Evolutionary conservation across 2,329 filamentous ascomycete genomes (phyloP), one percentile per base, ranked within the genome.

Genomic region (Cladophialophora psammophila): DNA sequence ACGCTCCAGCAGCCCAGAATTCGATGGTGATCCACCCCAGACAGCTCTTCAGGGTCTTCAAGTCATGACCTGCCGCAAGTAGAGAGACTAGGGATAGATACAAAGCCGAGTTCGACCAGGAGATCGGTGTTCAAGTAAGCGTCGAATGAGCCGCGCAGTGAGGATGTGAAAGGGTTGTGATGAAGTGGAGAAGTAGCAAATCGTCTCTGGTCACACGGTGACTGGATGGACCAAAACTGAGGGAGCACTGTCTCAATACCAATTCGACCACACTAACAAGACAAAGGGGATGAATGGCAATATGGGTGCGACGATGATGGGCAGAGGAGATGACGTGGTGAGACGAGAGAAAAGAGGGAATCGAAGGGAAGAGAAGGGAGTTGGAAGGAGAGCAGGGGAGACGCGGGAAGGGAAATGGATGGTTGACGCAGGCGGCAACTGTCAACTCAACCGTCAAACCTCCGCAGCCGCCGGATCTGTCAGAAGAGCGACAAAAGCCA

Each of bases 41-140:
- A 50, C 56, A 55, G 32, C 35, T 56, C 60, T 59, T 50, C 57
- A 34, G 60, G 53, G 42, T 36, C 53, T 53, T 65, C 55, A 52
- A 38, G 15, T 60, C 60, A 63, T 63, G 54, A 34, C 31, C 20
- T 56, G 60, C 50, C 35, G 40, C 38, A 54, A 34, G 26, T 12
- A 26, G 10, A 36, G 34, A 53, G 45, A 34, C 5, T 15, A 50
- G 26, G 57, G 20, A 35, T 52, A 50, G 45, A 18, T 12, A 50
- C 45, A 50, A 20, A 26, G 20, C 18, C 45, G 20, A 26, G 45
- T 50, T 26, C 18, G 45, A 9, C 13, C 20, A 31, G 45, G 20
- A 18, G 20, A 50, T 50, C 18, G 45, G 12, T 26, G 45, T 50
- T 10, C 18, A 50, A 20, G 26, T 18, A 26, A 31, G 45, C 12